These are phyloP conservation scores for Crucihimalaya himalaica DNA, from an alignment of 345 rosid species.

Conservation along the genomic window DNA sequence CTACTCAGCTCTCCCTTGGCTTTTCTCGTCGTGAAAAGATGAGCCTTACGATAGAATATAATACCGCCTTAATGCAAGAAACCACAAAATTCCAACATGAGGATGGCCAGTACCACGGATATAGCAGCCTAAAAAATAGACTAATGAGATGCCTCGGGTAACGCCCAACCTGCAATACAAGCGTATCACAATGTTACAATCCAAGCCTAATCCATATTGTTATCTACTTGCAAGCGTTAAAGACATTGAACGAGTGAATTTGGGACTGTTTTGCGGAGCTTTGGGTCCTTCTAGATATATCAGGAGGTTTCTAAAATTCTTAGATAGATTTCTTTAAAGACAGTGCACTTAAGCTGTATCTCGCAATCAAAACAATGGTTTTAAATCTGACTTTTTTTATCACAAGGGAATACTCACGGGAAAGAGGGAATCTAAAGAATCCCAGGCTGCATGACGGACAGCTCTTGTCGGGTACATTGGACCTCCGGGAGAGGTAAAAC, in stretches of 20 bases:
- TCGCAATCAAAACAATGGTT: not conserved
- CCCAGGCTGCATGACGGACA: constrained; percentile 99
- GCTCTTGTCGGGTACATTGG: constrained; percentile 99
- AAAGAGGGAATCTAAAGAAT: constrained; percentile 82
- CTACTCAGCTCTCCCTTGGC: constrained; percentile 40
- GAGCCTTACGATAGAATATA: constrained; percentile 52
- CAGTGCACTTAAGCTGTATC: not conserved
- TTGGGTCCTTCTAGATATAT: not conserved
- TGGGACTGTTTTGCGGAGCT: not conserved
- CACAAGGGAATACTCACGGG: constrained; percentile 65
- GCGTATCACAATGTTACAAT: constrained; percentile 5
- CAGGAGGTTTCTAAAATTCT: not conserved
- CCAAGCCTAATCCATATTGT: constrained; percentile 9
- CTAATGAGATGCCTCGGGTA: constrained; percentile 98
- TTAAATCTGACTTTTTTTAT: not conserved
- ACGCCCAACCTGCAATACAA: constrained; percentile 74
- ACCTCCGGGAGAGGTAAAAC: constrained; percentile 97
- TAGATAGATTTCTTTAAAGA: not conserved
- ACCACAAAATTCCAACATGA: constrained; percentile 90
- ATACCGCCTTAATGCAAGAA: constrained; percentile 65
- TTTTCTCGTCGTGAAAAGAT: constrained; percentile 62
- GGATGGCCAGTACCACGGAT: constrained; percentile 99
- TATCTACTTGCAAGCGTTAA: not conserved
- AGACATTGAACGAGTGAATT: not conserved
- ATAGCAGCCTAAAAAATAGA: constrained; percentile 79